Evolutionary conservation across 225 moss, liverwort and hornwort genomes (phyloP), one percentile per base, ranked within the genome.

Genomic region (Polytrichum commune): DNA sequence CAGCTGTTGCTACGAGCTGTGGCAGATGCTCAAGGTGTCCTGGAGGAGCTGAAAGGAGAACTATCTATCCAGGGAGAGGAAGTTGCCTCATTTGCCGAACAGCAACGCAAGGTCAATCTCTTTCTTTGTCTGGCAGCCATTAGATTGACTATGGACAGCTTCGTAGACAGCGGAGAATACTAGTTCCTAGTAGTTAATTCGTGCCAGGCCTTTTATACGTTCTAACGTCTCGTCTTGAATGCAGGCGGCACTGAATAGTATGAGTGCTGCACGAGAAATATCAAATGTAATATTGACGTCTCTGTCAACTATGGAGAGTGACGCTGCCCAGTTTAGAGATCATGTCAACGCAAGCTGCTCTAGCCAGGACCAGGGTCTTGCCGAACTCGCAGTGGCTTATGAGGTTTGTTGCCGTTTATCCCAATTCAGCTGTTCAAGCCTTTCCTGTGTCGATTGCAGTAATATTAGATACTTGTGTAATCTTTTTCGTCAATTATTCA

Each of bases 1-100:
- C 86, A 97, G 96, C 64, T 97, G 71, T 64, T 97, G 81, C 85
- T 74, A 19, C 83, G 79, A 73, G 89, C 86, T 63, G 86, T 97
- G 25, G 76, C 85, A 18, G 93, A 92, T 68, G 97, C 94, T 2
- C 89, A 92, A 72, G 53, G 57, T 54, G 71, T 97, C 1, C 84
- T 97, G 9, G 74, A 72, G 5, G 90, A 91, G 5, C 60, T 97
- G 7, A 83, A 89, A 70, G 83, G 68, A 29, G 73, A 86, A 19
- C 73, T 97, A 6, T 69, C 79, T 6, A 74, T 73, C 63, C 92
- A 97, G 68, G 85, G 88, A 63, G 78, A 84, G 62, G 97, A 91
- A 71, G 75, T 89, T 7, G 75, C 88, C 30, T 75, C 67, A 1
- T 92, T 95, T 66, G 90, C 92, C 19, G 79, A 79, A 60, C 89